Evolutionary conservation across 2,329 filamentous ascomycete genomes (phyloP).

Genomic region (Madurella mycetomatis): DNA sequence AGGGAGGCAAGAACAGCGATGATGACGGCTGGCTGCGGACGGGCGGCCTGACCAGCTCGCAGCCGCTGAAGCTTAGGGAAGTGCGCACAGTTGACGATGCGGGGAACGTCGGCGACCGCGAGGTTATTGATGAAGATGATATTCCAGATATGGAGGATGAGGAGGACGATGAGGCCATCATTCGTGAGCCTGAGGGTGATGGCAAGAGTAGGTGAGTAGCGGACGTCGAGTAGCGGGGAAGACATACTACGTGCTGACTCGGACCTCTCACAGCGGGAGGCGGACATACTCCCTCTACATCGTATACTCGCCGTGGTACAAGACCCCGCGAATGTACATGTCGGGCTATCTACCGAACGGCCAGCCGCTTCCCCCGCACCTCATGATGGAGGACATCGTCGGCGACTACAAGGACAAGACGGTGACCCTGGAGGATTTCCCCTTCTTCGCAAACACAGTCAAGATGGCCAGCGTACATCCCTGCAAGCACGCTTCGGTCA

Average conservation of each 20-base stretch:
- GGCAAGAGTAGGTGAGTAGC: constrained; percentile 42
- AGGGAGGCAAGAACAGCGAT: constrained; percentile 41
- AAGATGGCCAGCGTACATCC: constrained; percentile 98
- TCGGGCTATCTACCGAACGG: constrained; percentile 80
- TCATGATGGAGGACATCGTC: constrained; percentile 39
- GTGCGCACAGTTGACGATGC: constrained; percentile 86
- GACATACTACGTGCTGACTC: constrained; percentile 5
- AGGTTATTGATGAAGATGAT: constrained; percentile 68
- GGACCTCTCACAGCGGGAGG: constrained; percentile 55
- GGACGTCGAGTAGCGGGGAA: neutral
- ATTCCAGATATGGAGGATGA: constrained; percentile 99
- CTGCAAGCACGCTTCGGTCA: constrained; percentile 94
- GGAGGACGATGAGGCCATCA: constrained; percentile 95
- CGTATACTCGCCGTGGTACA: constrained; percentile 94
- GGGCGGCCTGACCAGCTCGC: constrained; percentile 69
- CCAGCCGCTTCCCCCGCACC: constrained; percentile 42
- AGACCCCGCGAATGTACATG: constrained; percentile 90
- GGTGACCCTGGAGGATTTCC: constrained; percentile 95
- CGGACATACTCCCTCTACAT: constrained; percentile 99
- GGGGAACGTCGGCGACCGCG: constrained; percentile 75
- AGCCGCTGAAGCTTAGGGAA: constrained; percentile 72
- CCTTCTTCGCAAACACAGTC: constrained; percentile 83
- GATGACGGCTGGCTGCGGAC: constrained; percentile 92
- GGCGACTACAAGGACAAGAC: constrained; percentile 63
- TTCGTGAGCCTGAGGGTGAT: constrained; percentile 61